Base-by-base conservation (phyloP, 176 grass and related monocot species). In the Otatea glauca region DNA sequence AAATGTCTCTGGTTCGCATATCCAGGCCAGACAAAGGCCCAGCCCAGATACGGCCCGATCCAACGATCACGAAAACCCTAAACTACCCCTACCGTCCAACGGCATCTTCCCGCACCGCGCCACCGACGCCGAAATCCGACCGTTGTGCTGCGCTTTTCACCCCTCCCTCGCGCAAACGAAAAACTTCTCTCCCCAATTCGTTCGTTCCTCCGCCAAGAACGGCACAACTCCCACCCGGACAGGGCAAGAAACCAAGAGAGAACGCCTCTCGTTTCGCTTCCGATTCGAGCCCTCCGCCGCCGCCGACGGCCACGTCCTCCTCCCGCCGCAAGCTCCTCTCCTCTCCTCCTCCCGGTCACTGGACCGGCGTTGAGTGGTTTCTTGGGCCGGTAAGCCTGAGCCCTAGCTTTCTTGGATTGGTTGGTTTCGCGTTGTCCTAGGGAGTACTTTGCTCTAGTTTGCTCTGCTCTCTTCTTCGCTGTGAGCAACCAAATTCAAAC, bases 101-200 rank as follows among this genome's bases (percentile, higher is more conserved):
- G 54, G 58, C n/a, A 25, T 8, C 43, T 69, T 59, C 34, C 29
- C 25, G 65, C 32, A 27, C 6, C 5, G 4, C 34, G 34, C 35
- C 29, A 18, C 34, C 59, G 17, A 74, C 14, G 11, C 34, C 64
- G 12, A 77, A 82, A 90, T 86, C 88, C 27, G 88, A 90, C 88
- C 84, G 88, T 90, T 90, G 88, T 47, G 20, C 20, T 58, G 7
- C n/a, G n/a, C 63, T 13, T 39, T 20, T 20, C 5, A 20, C 56
- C 6, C 39, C 7, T 1, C 41, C 9, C 50, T 9, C 54, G 34
- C 67, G 8, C 44, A 29, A 1, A 37, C 58, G 34, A 17, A 6
- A 64, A 42, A 20, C 6, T 7, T 25, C 17, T 72, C 43, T 8
- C 58, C 76, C 62, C 68, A 64, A 63, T 25, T 21, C 76, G 38